These are phyloP conservation scores for Entomortierella beljakovae DNA, from an alignment of 192 early-diverging fungal genomes.

Conservation along the genomic window DNA sequence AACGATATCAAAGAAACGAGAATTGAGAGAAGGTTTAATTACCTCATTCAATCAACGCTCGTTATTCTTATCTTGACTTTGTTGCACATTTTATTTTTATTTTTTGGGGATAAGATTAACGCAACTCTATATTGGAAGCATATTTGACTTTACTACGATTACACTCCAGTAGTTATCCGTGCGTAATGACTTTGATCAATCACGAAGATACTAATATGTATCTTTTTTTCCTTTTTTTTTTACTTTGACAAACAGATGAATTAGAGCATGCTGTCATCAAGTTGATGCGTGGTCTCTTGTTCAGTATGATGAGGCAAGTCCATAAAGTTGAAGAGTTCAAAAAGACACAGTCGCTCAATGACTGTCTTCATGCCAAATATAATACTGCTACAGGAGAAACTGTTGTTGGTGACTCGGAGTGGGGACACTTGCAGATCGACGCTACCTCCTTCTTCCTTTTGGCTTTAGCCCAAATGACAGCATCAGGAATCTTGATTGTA, in stretches of 20 bases:
- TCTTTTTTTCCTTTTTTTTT: no score
- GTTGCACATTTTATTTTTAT: no score
- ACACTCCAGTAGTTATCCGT: no score
- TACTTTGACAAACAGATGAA: conserved; percentile 66
- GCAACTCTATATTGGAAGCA: no score
- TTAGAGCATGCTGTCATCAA: conserved; percentile 89
- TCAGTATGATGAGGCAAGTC: conserved; percentile 86
- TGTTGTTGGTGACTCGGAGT: conserved; percentile 85
- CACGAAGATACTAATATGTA: no score
- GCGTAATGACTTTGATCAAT: no score
- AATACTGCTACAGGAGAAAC: conserved; percentile 86
- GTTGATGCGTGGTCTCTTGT: conserved; percentile 86
- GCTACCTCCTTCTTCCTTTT: conserved; percentile 88
- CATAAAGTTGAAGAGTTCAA: conserved; percentile 87
- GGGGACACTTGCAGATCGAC: conserved; percentile 93
- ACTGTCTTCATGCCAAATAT: conserved; percentile 92
- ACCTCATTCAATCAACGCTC: no score
- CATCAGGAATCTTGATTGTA: conserved; percentile 78
- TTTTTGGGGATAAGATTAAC: no score
- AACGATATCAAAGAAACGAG: no score
- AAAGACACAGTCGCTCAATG: conserved; percentile 75
- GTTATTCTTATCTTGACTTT: no score
- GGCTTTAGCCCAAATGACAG: conserved; percentile 86
- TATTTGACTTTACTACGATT: no score
- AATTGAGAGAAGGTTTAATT: no score